Base-by-base conservation (phyloP, 768 basidiomycete genomes). In the Dictyophora rubrovolvata region DNA sequence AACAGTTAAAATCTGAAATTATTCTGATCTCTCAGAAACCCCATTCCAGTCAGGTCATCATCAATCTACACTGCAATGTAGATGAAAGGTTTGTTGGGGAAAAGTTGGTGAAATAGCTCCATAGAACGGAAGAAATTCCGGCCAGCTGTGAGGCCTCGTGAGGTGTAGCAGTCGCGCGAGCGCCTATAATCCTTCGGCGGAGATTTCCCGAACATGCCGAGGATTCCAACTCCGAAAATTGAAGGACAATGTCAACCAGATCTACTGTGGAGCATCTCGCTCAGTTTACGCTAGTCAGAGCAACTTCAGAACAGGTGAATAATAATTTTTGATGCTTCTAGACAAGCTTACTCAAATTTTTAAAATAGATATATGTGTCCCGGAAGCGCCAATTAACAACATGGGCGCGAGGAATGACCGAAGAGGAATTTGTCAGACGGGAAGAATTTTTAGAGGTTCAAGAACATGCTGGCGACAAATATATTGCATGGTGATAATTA, bases 341-440 rank as follows among this genome's bases (percentile, higher is more conserved):
- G 10, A 42, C 12, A 42, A 42, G n/a, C 4, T 42, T 42, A 18
- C 20, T 51, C 18, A 51, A 4, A 4, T 12, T 51, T 22, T 22
- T 4, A 3, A 9, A 9, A 22, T 47, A 59, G 57, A 1, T 53
- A 20, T 35, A 33, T 17, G 49, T 53, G 4, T 34, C 49, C 14
- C 33, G 57, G 34, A 59, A 59, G 33, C 57, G 57, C 18, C 57
- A 59, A 20, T 28, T 14, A n/a, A 28, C n/a, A n/a, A n/a, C 17
- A 34, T 84, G 80, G 82, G 75, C 73, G 2, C 72, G 67, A 58
- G 73, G 71, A 1, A 61, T 77, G 60, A 71, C 74, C 0, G 49
- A 75, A 21, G 76, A 81, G 48, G 71, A 79, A 60, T 84, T 79
- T 62, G 60, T 79, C 5, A 68, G 72, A 33, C 69, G 77, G 34